Base-by-base conservation (phyloP, 257 asterid species). In the Solanum dulcamara region DNA sequence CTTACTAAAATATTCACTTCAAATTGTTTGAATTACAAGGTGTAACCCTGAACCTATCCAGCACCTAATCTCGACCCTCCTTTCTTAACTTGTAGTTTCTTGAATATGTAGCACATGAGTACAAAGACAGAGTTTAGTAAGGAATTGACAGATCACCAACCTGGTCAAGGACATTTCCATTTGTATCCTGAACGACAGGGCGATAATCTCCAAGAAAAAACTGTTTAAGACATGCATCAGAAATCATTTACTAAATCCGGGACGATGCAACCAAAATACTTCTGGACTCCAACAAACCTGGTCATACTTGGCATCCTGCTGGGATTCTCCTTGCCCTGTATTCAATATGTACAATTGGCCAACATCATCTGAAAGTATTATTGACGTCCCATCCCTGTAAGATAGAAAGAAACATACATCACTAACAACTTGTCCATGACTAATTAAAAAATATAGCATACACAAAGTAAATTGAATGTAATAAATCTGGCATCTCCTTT, bases 241-340 rank as follows among this genome's bases (percentile, higher is more conserved):
- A 64, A 20, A 57, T 75, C 35, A 85, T 51, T 71, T 17, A 77
- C 40, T 28, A n/a, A 77, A 42, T 81, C 85, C 53, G 44, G 35
- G 42, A 68, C 35, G 14, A 55, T 72, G 86, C 70, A 72, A 46
- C 81, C 83, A 82, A 74, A 48, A 70, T 20, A 57, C 53, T 3
- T 84, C 64, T 84, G 74, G 32, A 38, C 17, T 57, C 53, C 57
- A 32, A 71, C 81, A 28, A 88, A 95, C 99, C 99, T 96, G 99
- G 85, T 96, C 99, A 91, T 89, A 94, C 90, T 94, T 95, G 64
- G 98, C 96, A 88, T 96, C 99, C 86, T 88, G 90, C 86, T 96
- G 98, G 85, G 95, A 92, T 90, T 96, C 99, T 88, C 99, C 99
- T 91, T 95, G 96, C 66, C 99, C 99, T 14, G 98, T 95, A 89